Evolutionary conservation across 352 stramenopile species (phyloP), one percentile per base, ranked within the genome.

Genomic region (Vaucheria bursata): DNA sequence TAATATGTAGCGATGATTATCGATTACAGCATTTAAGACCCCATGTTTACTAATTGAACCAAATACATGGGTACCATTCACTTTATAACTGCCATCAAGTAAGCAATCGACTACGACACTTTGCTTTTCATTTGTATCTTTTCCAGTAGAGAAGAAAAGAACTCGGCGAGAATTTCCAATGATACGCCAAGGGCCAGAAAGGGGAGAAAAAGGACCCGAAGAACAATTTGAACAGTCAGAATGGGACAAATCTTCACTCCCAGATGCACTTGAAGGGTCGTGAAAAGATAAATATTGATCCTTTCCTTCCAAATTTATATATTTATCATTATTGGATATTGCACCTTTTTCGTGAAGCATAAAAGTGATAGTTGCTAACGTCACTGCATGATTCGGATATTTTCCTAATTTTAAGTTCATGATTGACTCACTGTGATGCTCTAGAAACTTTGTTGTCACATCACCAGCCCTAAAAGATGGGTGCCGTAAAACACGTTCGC

Each of bases 361-460:
- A 74, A 92, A 84, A 49, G 87, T 91, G 33, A 91, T 84, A 32
- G 91, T 87, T 3, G 87, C 90, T 34, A 95, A 84, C 0, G 89
- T 90, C 72, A 88, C 90, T 31, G 87, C 85, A 71, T 93, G 88
- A 1, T 75, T 50, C 0, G 80, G 73, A 35, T 89, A 89, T 35
- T 65, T 71, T 40, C 84, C 74, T 36, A 91, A 78, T 32, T 88
- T 88, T 50, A 89, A 80, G 34, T 94, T 86, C 40, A 94, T 88
- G 36, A 75, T 36, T 34, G 94, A 84, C 66, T 92, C 88, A 68
- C 87, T 88, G 85, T 93, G 90, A 86, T 96, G 75, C 32, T 90
- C 89, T 66, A 97, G 87, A 82, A 97, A 97, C 84, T 90, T 93
- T 71, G 93, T 97, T 81, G 95, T 92, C 40, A 97, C 88, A 31